Conservation (phyloP, 2,329 filamentous ascomycete genomes). For the Fusarium mexicanum region DNA sequence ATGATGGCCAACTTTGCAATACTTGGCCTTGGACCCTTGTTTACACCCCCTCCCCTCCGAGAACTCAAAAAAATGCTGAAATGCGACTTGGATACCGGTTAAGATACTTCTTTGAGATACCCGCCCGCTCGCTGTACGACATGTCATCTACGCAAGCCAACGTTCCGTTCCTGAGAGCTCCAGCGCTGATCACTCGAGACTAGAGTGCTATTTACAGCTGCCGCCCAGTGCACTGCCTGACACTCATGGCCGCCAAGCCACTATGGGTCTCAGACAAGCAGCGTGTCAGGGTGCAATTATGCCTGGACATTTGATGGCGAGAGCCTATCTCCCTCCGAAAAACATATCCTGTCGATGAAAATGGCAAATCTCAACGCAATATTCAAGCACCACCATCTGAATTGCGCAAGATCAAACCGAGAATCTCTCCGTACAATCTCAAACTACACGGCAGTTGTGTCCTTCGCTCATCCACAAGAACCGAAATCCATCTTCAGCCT, state of each 20-base stretch:
- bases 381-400: background rate
- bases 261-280: constrained; percentile 25
- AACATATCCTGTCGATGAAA: background rate
- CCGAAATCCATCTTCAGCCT: constrained; percentile 3
- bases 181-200: constrained; percentile 7
- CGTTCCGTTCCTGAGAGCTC: constrained; percentile 19
- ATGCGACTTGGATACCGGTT: background rate
- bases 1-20: constrained; percentile 21
- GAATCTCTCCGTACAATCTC: background rate
- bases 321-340: background rate
- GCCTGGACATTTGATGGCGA: constrained; percentile 16
- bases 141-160: constrained; percentile 33
- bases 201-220: constrained; percentile 26
- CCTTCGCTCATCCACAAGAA: constrained; percentile 11
- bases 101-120: background rate
- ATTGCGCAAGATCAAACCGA: background rate
- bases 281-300: constrained; percentile 17
- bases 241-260: constrained; percentile 25
- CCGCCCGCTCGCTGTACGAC: constrained; percentile 6
- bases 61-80: background rate
- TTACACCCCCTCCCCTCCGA: background rate
- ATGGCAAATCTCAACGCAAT: background rate
- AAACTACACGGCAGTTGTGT: constrained; percentile 1
- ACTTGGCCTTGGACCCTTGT: constrained; percentile 1
- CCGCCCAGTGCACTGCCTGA: constrained; percentile 24